Conservation (phyloP, 495 filamentous ascomycete genomes). For the Copromyces sp. region DNA sequence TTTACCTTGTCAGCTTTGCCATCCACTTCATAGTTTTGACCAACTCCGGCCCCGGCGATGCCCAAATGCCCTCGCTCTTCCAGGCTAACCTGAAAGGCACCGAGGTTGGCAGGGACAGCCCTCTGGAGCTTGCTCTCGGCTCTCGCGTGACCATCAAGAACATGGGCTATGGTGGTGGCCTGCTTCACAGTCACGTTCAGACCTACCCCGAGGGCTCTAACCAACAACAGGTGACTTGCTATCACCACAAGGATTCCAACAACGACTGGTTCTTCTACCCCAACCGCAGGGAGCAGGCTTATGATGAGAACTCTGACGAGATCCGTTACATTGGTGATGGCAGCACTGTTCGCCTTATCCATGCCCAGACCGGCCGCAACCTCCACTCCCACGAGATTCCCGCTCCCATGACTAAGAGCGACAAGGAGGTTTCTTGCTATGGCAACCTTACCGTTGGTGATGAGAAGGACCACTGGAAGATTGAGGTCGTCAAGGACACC, state of each 20-base stretch:
- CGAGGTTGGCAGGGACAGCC: slow-evolving; percentile 86
- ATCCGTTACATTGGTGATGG: slow-evolving; percentile 66
- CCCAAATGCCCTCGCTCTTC: slow-evolving; percentile 98
- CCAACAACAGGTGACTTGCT: slow-evolving; percentile 97
- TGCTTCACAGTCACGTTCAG: slow-evolving; percentile 96
- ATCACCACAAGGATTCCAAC: slow-evolving; percentile 98
- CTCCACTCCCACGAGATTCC: slow-evolving; percentile 85
- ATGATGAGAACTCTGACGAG: slow-evolving; percentile 60
- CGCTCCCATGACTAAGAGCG: slow-evolving; percentile 80
- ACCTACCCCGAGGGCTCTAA: slow-evolving; percentile 85
- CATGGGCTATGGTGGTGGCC: slow-evolving; percentile 96
- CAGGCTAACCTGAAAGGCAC: slow-evolving; percentile 92
- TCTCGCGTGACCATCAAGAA: slow-evolving; percentile 94
- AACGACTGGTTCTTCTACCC: slow-evolving; percentile 99
- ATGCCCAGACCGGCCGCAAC: slow-evolving; percentile 92
- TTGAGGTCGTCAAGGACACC: slow-evolving; percentile 86
- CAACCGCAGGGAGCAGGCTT: slow-evolving; percentile 52
- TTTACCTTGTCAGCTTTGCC: slow-evolving; percentile 93
- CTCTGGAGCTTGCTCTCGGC: slow-evolving; percentile 79
- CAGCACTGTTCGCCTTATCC: slow-evolving; percentile 76
- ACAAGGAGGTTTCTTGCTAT: slow-evolving; percentile 89
- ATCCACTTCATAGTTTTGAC: slow-evolving; percentile 87
- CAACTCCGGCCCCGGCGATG: slow-evolving; percentile 92
- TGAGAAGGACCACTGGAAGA: slow-evolving; percentile 94
- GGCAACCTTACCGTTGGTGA: slow-evolving; percentile 96